phyloP scores from a whole-genome alignment of 768 basidiomycete genomes.

The Podaxis sp. region DNA sequence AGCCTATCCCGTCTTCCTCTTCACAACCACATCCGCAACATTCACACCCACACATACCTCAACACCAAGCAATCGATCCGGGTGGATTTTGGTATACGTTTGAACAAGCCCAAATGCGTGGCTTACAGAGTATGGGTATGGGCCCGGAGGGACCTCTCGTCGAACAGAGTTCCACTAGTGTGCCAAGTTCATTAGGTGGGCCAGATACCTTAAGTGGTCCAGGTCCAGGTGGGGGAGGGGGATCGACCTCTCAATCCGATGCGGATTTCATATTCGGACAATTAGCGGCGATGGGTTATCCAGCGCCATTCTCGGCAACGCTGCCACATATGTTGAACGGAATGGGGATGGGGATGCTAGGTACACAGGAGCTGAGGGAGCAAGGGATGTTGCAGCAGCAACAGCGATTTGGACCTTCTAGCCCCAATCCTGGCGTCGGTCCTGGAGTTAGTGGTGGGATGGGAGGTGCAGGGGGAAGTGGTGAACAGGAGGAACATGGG shows the following conservation, averaged over 20 bases:
- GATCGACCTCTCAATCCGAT: neutral
- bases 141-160: neutral
- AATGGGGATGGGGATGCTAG: conserved; percentile 11
- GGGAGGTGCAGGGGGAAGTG: neutral
- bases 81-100: conserved; percentile 13
- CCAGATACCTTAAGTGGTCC: neutral
- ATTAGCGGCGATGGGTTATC: conserved; percentile 15
- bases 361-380: neutral
- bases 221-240: neutral
- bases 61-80: conserved; percentile 1
- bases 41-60: neutral
- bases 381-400: neutral
- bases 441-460: neutral
- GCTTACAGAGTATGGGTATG: neutral
- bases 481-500: conserved; percentile 17
- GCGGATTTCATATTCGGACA: conserved; percentile 14
- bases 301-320: neutral
- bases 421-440: neutral
- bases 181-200: neutral
- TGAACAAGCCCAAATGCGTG: neutral
- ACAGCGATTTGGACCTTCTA: neutral
- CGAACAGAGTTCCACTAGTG: neutral
- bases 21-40: neutral
- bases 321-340: conserved; percentile 10
- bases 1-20: neutral